phyloP scores from a whole-genome alignment of 192 early-diverging fungal species.

The Coemansia sp. region DNA sequence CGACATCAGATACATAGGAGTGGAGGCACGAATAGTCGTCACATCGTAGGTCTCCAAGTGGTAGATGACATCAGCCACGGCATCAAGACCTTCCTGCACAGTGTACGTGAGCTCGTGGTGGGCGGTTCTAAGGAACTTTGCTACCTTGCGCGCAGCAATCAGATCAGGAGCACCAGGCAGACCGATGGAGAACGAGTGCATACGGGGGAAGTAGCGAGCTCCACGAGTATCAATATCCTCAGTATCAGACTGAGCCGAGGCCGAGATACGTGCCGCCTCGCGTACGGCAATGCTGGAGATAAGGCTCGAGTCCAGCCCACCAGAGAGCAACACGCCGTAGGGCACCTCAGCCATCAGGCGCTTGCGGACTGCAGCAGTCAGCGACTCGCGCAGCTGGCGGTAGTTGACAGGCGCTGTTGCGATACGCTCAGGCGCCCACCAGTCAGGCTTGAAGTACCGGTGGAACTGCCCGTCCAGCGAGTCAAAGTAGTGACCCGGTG shows the following conservation, averaged over 20 bases:
- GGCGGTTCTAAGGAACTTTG: constrained; percentile 84
- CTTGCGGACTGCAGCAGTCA: constrained; percentile 90
- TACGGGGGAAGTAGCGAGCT: constrained; percentile 75
- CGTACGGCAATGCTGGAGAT: constrained; percentile 94
- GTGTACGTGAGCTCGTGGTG: constrained; percentile 98
- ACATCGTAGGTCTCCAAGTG: constrained; percentile 99
- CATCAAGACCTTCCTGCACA: constrained; percentile 93
- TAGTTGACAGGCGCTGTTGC: constrained; percentile 56
- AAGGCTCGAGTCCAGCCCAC: constrained; percentile 93
- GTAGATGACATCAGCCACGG: constrained; percentile 91
- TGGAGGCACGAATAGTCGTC: constrained; percentile 95
- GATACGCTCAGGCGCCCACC: constrained; percentile 67
- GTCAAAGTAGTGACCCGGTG: constrained; percentile 93
- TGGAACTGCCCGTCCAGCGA: constrained; percentile 72
- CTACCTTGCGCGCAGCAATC: constrained; percentile 83
- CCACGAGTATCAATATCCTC: constrained; percentile 67
- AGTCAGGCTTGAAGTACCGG: constrained; percentile 88
- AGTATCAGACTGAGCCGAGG: constrained; percentile 45
- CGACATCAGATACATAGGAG: constrained; percentile 98
- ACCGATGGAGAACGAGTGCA: constrained; percentile 98
- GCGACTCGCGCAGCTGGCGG: constrained; percentile 69
- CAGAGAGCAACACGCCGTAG: constrained; percentile 93
- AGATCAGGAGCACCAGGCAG: constrained; percentile 93
- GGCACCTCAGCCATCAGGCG: constrained; percentile 98
- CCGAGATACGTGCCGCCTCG: constrained; percentile 70